Evolutionary conservation across 306 rosid species (phyloP).

Genomic region (Rosa lucieae): DNA sequence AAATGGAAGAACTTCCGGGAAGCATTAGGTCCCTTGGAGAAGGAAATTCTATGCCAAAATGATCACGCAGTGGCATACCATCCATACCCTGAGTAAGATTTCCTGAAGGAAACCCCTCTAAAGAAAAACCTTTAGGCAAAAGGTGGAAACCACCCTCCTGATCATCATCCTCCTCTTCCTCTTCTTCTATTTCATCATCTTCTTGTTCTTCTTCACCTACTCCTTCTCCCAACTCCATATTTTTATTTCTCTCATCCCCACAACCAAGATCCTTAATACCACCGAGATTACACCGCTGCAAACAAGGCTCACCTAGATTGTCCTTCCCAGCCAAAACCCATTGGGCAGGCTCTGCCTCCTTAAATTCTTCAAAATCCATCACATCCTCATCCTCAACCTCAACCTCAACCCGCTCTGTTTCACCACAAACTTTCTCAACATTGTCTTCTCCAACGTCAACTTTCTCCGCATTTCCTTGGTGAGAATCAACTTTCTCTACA

Average conservation of each 20-base stretch:
- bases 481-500: neutral
- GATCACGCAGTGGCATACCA: slow-evolving; percentile 68
- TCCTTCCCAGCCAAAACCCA: slow-evolving; percentile 58
- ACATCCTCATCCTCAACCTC: slow-evolving; percentile 36
- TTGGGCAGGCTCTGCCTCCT: slow-evolving; percentile 46
- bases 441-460: neutral
- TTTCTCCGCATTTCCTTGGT: neutral
- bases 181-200: slow-evolving; percentile 42
- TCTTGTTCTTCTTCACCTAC: slow-evolving; percentile 31
- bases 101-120: slow-evolving; percentile 69
- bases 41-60: slow-evolving; percentile 53
- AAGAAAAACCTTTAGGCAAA: slow-evolving; percentile 46
- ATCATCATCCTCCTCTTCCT: slow-evolving; percentile 49
- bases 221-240: slow-evolving; percentile 35
- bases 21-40: slow-evolving; percentile 64
- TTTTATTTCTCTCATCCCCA: slow-evolving; percentile 36
- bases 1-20: slow-evolving; percentile 50
- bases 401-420: slow-evolving; percentile 34
- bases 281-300: slow-evolving; percentile 51
- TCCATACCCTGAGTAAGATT: slow-evolving; percentile 61
- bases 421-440: neutral
- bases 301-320: slow-evolving; percentile 37
- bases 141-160: slow-evolving; percentile 60
- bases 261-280: slow-evolving; percentile 36
- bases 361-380: slow-evolving; percentile 58